Conservation (phyloP, 305 asterid species). For the Withania somnifera region DNA sequence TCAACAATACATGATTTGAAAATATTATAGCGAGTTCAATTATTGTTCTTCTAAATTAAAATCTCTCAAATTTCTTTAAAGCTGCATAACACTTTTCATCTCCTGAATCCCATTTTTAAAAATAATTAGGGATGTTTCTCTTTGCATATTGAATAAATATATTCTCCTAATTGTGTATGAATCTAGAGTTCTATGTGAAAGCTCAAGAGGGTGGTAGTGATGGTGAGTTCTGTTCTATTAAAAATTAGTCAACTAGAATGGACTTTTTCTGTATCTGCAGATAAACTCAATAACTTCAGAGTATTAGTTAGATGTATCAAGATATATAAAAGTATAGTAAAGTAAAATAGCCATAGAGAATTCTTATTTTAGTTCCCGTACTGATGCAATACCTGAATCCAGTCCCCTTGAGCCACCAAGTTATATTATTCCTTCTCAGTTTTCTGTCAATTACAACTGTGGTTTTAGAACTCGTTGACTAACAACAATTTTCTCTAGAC, state of each 20-base stretch:
- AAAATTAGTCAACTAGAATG: background rate
- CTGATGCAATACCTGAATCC: background rate
- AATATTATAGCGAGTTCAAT: background rate
- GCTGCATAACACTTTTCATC: background rate
- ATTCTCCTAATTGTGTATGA: background rate
- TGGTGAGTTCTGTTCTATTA: background rate
- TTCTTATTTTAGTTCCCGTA: background rate
- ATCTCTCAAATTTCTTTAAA: background rate
- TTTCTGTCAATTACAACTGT: background rate
- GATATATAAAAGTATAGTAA: background rate
- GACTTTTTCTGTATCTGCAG: background rate
- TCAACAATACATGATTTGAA: background rate
- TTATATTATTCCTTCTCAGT: background rate
- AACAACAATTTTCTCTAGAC: background rate
- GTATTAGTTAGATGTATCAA: background rate
- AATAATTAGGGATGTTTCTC: background rate
- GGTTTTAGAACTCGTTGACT: background rate
- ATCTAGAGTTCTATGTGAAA: background rate
- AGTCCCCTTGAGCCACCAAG: background rate
- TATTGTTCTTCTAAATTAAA: background rate
- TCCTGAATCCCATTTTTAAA: background rate
- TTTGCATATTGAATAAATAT: background rate
- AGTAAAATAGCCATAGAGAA: background rate
- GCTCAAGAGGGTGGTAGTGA: background rate
- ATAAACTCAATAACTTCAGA: background rate